A percentile compares a stretch with the other conserved stretches of the same genome.
Evolutionary conservation across 75 land plant genomes (phyloP).

Genomic region (Cupressus sempervirens): DNA sequence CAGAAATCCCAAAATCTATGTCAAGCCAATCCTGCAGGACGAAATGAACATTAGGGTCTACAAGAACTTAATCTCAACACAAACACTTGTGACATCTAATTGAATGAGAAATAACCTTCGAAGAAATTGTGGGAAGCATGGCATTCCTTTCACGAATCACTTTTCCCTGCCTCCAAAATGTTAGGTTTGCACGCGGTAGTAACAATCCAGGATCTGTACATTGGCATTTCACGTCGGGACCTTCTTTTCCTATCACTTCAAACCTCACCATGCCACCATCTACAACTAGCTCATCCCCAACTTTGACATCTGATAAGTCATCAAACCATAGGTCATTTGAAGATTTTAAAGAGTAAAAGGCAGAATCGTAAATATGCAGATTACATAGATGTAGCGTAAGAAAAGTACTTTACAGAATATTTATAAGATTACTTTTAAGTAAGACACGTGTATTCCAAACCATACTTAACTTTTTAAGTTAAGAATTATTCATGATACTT

Average conservation of each 20-base stretch:
- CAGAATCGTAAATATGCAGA: not conserved
- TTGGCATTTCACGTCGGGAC: conserved; percentile 27
- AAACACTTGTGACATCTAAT: not conserved
- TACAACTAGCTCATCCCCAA: conserved; percentile 38
- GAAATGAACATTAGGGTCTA: conserved; percentile 2
- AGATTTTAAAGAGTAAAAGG: not conserved
- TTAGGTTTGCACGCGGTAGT: conserved; percentile 33
- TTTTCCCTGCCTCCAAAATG: conserved; percentile 35
- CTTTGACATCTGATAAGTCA: conserved; percentile 20
- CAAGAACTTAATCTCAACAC: not conserved
- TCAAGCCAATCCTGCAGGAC: conserved; percentile 36
- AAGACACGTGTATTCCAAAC: not conserved
- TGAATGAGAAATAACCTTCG: conserved; percentile 15
- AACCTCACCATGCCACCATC: conserved; percentile 40
- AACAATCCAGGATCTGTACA: conserved; percentile 38
- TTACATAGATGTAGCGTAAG: not conserved
- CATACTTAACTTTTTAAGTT: not conserved
- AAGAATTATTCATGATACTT: not conserved
- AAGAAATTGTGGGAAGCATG: conserved; percentile 31
- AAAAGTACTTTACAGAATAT: not conserved
- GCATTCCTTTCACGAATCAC: conserved; percentile 22
- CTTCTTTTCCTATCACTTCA: conserved; percentile 32
- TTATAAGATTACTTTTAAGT: not conserved
- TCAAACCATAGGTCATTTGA: not conserved
- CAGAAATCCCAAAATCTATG: conserved; percentile 43